Percentiles rank a stretch among this genome's conserved stretches.
Evolutionary conservation across 441 rosid genomes (phyloP).

Genomic region (Euphorbia corollata): DNA sequence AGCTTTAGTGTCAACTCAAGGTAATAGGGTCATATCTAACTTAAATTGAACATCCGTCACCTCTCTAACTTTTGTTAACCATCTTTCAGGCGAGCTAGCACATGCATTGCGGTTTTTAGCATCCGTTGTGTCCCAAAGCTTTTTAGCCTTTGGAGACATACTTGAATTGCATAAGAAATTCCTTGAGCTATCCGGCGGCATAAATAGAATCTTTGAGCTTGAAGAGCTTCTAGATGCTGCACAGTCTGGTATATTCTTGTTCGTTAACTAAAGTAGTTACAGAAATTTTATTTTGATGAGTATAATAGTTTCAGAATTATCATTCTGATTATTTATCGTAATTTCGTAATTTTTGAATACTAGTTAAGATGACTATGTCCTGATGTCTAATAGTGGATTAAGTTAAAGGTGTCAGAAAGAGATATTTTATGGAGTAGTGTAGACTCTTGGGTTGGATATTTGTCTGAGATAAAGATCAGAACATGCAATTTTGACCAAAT

Average conservation of each 20-base stretch:
- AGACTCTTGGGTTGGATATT: too few relatives aligned
- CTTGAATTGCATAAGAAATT: constrained; percentile 90
- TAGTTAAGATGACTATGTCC: too few relatives aligned
- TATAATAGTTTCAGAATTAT: background rate
- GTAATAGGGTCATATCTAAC: constrained; percentile 28
- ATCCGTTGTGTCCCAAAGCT: constrained; percentile 98
- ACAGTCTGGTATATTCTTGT: constrained; percentile 53
- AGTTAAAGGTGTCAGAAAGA: too few relatives aligned
- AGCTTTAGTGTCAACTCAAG: constrained; percentile 76
- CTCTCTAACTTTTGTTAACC: constrained; percentile 8
- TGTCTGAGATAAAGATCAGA: too few relatives aligned
- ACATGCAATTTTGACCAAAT: too few relatives aligned
- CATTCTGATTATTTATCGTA: background rate
- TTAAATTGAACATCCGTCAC: constrained; percentile 14
- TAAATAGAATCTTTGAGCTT: constrained; percentile 91
- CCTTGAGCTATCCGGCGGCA: constrained; percentile 86
- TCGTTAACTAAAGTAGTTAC: constrained; percentile 7
- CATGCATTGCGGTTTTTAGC: constrained; percentile 97
- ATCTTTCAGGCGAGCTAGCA: constrained; percentile 82
- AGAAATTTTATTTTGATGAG: too few relatives aligned
- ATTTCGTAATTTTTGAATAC: too few relatives aligned
- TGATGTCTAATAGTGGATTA: too few relatives aligned
- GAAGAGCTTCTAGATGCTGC: constrained; percentile 92
- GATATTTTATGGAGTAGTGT: too few relatives aligned
- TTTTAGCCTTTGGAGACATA: constrained; percentile 96